phyloP scores from a whole-genome alignment of 1,284 basidiomycete genomes.

The Apiotrichum akiyoshidainum region DNA sequence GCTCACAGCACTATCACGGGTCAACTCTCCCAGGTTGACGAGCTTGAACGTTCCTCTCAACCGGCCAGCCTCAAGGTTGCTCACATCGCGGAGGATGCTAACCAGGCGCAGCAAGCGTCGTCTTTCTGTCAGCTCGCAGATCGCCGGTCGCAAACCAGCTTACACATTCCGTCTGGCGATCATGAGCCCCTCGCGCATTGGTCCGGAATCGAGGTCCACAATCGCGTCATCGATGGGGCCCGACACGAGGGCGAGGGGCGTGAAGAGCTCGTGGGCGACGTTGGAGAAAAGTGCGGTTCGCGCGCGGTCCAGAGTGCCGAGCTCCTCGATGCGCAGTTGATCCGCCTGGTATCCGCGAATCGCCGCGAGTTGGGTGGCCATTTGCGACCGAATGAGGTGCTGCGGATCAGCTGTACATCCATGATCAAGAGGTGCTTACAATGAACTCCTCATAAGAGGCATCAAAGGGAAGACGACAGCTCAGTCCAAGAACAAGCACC shows the following conservation, averaged over 20 bases:
- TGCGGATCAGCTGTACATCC: conserved; percentile 3
- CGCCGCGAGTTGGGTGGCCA: conserved; percentile 21
- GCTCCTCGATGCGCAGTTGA: conserved; percentile 45
- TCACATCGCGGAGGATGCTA: conserved; percentile 48
- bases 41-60: conserved; percentile 46
- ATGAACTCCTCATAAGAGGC: conserved; percentile 47
- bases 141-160: neutral
- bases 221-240: conserved; percentile 45
- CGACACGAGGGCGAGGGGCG: conserved; percentile 50
- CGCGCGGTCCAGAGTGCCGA: conserved; percentile 50
- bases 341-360: conserved; percentile 33
- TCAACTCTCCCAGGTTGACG: conserved; percentile 47
- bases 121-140: conserved; percentile 8
- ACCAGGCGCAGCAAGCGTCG: conserved; percentile 44
- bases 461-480: conserved; percentile 44
- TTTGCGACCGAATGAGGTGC: conserved; percentile 22
- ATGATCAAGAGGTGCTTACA: conserved; percentile 20
- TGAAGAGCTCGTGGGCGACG: conserved; percentile 49
- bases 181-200: conserved; percentile 39
- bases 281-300: conserved; percentile 48
- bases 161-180: conserved; percentile 46
- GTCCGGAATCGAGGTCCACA: conserved; percentile 30
- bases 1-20: conserved; percentile 46
- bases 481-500: conserved; percentile 50
- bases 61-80: conserved; percentile 45